phyloP scores from a whole-genome alignment of 306 rosid genomes.

The Malus asiatica region DNA sequence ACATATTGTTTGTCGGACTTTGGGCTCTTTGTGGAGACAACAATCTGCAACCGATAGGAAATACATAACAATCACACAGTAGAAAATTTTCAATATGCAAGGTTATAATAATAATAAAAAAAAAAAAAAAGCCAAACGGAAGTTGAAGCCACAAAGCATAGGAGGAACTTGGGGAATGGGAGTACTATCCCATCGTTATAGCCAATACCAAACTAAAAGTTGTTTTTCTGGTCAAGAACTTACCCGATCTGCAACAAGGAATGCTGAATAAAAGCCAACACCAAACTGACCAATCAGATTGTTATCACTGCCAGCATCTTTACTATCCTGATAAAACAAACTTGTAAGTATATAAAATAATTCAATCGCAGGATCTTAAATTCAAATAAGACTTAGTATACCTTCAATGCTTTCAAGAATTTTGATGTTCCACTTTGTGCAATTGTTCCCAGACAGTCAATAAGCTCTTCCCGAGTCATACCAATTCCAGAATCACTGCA shows the following conservation, averaged over 20 bases:
- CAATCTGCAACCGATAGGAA: conserved; percentile 49
- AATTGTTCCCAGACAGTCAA: conserved; percentile 97
- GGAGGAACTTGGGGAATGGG: background rate
- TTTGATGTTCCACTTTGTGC: conserved; percentile 99
- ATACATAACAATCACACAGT: conserved; percentile 7
- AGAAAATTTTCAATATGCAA: background rate
- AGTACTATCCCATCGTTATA: background rate
- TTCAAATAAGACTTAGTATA: conserved; percentile 6
- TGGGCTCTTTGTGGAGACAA: conserved; percentile 89
- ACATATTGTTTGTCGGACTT: conserved; percentile 81
- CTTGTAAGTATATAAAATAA: conserved; percentile 12
- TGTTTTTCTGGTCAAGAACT: background rate
- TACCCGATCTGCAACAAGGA: conserved; percentile 86
- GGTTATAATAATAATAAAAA: no score
- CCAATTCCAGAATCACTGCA: conserved; percentile 93
- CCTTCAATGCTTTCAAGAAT: conserved; percentile 87
- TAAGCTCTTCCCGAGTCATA: conserved; percentile 82
- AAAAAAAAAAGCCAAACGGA: background rate
- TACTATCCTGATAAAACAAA: conserved; percentile 58
- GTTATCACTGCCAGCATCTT: conserved; percentile 77
- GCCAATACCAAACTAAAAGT: background rate
- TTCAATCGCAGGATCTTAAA: background rate
- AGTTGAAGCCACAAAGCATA: background rate
- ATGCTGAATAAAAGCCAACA: conserved; percentile 88
- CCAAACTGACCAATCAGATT: conserved; percentile 97